Percentiles rank a stretch among this genome's conserved stretches.
Conservation (phyloP, 106 monocot species). For the Vanilla planifolia region DNA sequence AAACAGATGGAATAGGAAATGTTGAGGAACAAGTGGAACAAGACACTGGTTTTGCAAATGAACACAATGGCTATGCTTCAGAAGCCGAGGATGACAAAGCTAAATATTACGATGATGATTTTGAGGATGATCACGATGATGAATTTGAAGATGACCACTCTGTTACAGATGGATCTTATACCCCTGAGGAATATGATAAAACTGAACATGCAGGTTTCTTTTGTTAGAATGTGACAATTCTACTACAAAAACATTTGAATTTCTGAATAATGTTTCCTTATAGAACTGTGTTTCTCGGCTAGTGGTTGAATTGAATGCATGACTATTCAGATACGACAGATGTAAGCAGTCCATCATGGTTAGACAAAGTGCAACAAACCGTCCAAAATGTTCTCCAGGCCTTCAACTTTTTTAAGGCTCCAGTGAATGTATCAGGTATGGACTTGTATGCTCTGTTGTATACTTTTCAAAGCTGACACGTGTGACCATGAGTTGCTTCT, state of each 20-base stretch:
- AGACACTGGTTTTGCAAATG: slow-evolving; percentile 25
- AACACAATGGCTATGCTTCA: slow-evolving; percentile 45
- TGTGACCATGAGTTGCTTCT: neutral
- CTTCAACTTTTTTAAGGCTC: slow-evolving; percentile 86
- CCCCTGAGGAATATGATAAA: slow-evolving; percentile 39
- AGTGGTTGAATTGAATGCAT: neutral
- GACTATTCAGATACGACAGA: slow-evolving; percentile 36
- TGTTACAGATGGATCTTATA: slow-evolving; percentile 28
- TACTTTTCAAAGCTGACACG: neutral
- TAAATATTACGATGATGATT: slow-evolving; percentile 44
- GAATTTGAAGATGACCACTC: slow-evolving; percentile 43
- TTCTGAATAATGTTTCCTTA: neutral
- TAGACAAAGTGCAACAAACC: slow-evolving; percentile 72
- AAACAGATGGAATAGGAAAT: slow-evolving; percentile 32
- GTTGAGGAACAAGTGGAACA: slow-evolving; percentile 20
- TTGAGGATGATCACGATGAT: slow-evolving; percentile 35
- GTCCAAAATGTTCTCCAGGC: slow-evolving; percentile 60
- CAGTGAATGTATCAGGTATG: slow-evolving; percentile 83
- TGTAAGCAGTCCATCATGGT: slow-evolving; percentile 47
- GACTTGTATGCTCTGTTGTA: neutral
- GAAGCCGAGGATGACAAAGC: slow-evolving; percentile 47
- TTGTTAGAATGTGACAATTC: neutral
- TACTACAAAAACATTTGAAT: neutral
- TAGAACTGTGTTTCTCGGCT: neutral
- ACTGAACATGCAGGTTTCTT: slow-evolving; percentile 47